Evolutionary conservation across 805 yeast genomes (phyloP), one percentile per base, ranked within the genome.

Genomic region (Starmerella stellata): DNA sequence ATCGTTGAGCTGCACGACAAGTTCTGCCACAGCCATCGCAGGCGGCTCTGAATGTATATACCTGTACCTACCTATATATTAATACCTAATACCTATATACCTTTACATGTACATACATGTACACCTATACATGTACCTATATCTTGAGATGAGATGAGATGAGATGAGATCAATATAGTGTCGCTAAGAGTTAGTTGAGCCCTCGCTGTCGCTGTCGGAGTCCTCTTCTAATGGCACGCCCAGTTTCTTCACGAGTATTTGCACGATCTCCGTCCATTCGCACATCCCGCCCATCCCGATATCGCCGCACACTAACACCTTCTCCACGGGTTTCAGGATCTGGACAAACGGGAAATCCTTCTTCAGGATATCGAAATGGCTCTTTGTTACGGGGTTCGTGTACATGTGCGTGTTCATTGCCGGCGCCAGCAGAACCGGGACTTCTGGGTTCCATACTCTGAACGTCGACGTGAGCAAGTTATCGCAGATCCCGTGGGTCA

Each of bases 241-340:
- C 7, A 58, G 48, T 5, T 55, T 45, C 7, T 38, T 41, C 14
- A 78, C 87, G 37, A 83, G 64, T 46, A 74, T 73, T 53, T 82
- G 93, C n/a, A 83, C 95, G 48, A 90, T 75, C 53, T 85, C 95
- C 47, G 81, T 75, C 73, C 92, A 82, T 53, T 90, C 96, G 69
- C 87, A 74, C 98, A 87, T 87, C 37, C 96, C 98, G 32, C 98
- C 98, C 83, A 87, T 78, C 13, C 96, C 96, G 40, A 87, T 83
- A 55, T 90, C 96, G 44, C 98, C 96, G 63, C 90, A 82, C 21
- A 80, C 81, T 54, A 79, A 70, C 7, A 87, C 93, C 57, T 87
- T 87, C 55, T 87, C 98, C n/a, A 83, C 82, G 0, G 98, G 98
- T 58, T 74, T 76, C 51, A 90, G 67, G 13, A 87, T 73, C 46